Evolutionary conservation across 345 rosid genomes (phyloP).

Genomic region (Eucalyptus coolabah): DNA sequence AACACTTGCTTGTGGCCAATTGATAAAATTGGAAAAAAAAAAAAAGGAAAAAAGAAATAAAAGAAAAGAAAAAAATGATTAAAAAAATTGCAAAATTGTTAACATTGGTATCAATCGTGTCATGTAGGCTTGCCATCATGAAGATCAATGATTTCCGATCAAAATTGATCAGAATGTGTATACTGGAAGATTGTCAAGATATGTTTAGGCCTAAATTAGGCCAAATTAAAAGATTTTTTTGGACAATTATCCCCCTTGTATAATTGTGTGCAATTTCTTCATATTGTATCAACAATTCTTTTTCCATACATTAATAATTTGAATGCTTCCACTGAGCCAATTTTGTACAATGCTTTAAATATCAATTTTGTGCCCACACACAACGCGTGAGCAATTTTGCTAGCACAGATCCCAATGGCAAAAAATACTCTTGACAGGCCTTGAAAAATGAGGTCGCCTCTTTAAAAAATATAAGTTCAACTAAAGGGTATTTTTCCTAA

Average conservation of each 20-base stretch:
- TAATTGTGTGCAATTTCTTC: not conserved
- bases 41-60: not conserved
- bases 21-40: not conserved
- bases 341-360: not conserved
- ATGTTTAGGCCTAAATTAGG: not conserved
- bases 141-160: not conserved
- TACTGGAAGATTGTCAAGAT: not conserved
- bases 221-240: not conserved
- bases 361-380: not conserved
- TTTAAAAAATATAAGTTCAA: not conserved
- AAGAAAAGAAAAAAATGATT: not conserved
- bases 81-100: not conserved
- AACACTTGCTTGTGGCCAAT: accelerated
- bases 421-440: not conserved
- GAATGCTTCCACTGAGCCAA: not conserved
- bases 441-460: not conserved
- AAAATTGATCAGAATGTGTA: accelerated
- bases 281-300: not conserved
- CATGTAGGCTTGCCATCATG: accelerated
- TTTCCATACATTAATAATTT: not conserved
- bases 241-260: not conserved
- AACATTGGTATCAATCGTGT: not conserved
- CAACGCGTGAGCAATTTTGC: not conserved
- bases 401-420: not conserved
- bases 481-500: not conserved